Percentiles rank a stretch among this genome's conserved stretches.
Conservation (phyloP, 2,329 filamentous ascomycete species). For the Aspergillus aculeatinus region DNA sequence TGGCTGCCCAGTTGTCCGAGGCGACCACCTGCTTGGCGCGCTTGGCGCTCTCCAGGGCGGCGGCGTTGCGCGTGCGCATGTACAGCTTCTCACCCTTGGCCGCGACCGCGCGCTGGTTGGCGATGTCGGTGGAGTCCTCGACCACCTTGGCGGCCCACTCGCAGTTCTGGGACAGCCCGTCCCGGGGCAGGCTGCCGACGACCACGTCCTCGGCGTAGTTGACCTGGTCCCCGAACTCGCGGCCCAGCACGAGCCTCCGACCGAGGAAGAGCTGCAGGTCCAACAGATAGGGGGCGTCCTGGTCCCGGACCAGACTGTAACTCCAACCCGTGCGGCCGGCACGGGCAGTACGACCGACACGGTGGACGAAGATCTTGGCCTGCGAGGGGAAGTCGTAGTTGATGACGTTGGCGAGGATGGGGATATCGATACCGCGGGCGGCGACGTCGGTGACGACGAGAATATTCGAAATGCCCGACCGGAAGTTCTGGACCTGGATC, state of each 20-base stretch:
- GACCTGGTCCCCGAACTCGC: constrained; percentile 56
- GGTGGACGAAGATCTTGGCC: constrained; percentile 93
- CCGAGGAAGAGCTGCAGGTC: constrained; percentile 93
- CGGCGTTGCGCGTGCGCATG: constrained; percentile 81
- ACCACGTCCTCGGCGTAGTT: constrained; percentile 83
- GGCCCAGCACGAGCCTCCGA: constrained; percentile 75
- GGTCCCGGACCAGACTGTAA: constrained; percentile 85
- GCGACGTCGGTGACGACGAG: constrained; percentile 96
- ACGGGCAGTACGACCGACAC: constrained; percentile 92
- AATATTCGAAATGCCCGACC: constrained; percentile 79
- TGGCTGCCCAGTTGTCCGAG: constrained; percentile 67
- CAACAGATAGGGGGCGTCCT: constrained; percentile 86
- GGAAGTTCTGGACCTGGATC: constrained; percentile 87
- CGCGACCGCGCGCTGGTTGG: constrained; percentile 68
- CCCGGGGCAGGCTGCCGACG: constrained; percentile 71
- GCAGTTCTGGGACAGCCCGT: constrained; percentile 69
- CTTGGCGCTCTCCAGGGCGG: constrained; percentile 86
- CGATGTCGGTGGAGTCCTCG: constrained; percentile 71
- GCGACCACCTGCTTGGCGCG: constrained; percentile 74
- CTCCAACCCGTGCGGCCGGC: constrained; percentile 91
- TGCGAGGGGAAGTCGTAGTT: constrained; percentile 98
- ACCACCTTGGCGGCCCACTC: constrained; percentile 84
- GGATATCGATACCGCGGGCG: constrained; percentile 96
- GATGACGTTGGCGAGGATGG: constrained; percentile 91
- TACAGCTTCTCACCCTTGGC: constrained; percentile 92